phyloP scores from a whole-genome alignment of 2,329 filamentous ascomycete species.

The Aspergillus chevalieri region DNA sequence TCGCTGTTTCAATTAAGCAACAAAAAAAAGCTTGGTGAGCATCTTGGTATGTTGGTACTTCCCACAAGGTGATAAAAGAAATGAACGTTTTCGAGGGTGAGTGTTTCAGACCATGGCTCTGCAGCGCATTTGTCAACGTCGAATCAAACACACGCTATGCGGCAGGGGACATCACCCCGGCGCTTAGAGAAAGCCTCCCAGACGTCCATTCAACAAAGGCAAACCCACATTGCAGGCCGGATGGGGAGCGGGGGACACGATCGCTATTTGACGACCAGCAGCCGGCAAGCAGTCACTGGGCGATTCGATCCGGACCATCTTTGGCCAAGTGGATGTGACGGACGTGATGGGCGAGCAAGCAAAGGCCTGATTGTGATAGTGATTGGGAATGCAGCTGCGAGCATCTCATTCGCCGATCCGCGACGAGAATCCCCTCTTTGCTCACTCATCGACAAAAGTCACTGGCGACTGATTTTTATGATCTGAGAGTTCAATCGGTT shows the following conservation, averaged over 20 bases:
- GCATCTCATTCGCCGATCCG: not conserved
- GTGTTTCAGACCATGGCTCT: not conserved
- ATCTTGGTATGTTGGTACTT: not conserved
- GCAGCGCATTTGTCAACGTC: not conserved
- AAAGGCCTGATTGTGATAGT: not conserved
- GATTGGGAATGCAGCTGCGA: not conserved
- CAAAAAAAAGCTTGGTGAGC: not conserved
- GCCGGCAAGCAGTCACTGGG: not conserved
- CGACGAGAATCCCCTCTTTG: no score
- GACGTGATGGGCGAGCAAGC: not conserved
- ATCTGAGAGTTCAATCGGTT: no score
- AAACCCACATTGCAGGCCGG: not conserved
- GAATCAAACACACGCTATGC: not conserved
- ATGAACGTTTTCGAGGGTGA: not conserved
- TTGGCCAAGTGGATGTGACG: not conserved
- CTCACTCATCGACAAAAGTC: no score
- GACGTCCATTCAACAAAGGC: constrained; percentile 8
- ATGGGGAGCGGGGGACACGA: not conserved
- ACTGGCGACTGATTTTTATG: no score
- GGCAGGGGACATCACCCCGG: constrained; percentile 5
- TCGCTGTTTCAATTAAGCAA: not conserved
- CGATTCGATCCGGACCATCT: not conserved
- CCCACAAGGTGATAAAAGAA: not conserved
- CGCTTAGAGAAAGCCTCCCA: constrained; percentile 18
- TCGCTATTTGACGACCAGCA: not conserved